phyloP scores from a whole-genome alignment of 1,139 yeast genomes.

The Yamadazyma dendronema region DNA sequence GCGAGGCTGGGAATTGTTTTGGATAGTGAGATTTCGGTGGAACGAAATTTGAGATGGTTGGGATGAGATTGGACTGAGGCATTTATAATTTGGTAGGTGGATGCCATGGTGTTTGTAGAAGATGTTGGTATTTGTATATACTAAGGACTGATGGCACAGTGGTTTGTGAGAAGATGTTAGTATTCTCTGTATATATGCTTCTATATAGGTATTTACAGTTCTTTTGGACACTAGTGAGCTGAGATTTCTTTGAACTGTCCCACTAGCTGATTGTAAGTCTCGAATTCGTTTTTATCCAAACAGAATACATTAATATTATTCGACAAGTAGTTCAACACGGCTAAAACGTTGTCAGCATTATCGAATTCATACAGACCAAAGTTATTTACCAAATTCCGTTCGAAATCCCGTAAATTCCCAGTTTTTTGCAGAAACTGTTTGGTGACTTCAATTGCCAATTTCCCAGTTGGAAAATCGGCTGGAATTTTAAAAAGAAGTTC shows the following conservation, averaged over 20 bases:
- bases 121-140: no score
- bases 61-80: no score
- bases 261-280: conserved; percentile 8
- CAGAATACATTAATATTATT: conserved; percentile 28
- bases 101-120: no score
- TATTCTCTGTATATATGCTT: no score
- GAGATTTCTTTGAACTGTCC: conserved; percentile 1
- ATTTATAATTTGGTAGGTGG: no score
- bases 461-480: conserved; percentile 19
- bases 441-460: conserved; percentile 20
- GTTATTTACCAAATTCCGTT: conserved; percentile 24
- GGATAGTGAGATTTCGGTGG: background rate
- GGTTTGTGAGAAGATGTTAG: no score
- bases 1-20: background rate
- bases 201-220: no score
- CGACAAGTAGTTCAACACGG: conserved; percentile 27
- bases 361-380: conserved; percentile 17
- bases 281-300: conserved; percentile 16
- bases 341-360: conserved; percentile 19
- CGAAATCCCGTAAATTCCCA: conserved; percentile 21
- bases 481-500: conserved; percentile 25
- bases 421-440: conserved; percentile 24
- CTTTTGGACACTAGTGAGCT: background rate
- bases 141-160: no score
- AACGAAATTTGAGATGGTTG: no score